Evolutionary conservation across 139 green algal genomes (phyloP), one percentile per base, ranked within the genome.

Genomic region (Micractinium conductrix): DNA sequence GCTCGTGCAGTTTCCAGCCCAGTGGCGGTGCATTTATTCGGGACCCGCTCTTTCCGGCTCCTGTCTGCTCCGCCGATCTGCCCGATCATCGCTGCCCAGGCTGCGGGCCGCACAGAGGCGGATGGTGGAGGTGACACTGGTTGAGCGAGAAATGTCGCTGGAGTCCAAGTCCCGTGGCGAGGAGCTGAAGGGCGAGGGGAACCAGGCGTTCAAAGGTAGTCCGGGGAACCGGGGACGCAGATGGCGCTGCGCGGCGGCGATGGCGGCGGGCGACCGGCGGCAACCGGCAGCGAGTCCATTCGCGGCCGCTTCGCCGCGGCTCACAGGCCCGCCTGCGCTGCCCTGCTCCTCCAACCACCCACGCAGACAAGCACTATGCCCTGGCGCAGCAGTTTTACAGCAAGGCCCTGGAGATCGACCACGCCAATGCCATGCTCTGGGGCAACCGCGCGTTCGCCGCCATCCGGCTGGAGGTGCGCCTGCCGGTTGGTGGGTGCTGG

Each of bases 381-480:
- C 55, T 89, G 24, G 96, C 97, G 2, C 92, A 99, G 16, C 91
- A 94, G 4, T 70, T 89, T 8, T 99, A 99, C 89, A 95, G 88
- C 16, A 76, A 92, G 33, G 96, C 97, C 7, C 95, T 99, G 8
- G 89, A 95, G 12, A 37, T 94, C 0, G 90, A 96, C 78, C 91
- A 92, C 0, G 81, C 83, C 68, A 96, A 93, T 67, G 93, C 94
- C 17, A 88, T 98, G 2, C 96, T 96, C 63, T 97, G 91, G 35
- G 84, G 89, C 37, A 99, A 99, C 92, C 88, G 97, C 10, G 93
- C 97, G 0, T 95, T 98, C 78, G 93, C 95, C 6, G 91, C 99
- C 85, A 93, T 95, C 9, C 91, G 93, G 68, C 86, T 99, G 1
- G 97, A 99, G 86, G 93, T 45, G 50, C 37, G n/a, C 48, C 12